phyloP scores from a whole-genome alignment of 202 grass and related monocot genomes.

The Zizania palustris region DNA sequence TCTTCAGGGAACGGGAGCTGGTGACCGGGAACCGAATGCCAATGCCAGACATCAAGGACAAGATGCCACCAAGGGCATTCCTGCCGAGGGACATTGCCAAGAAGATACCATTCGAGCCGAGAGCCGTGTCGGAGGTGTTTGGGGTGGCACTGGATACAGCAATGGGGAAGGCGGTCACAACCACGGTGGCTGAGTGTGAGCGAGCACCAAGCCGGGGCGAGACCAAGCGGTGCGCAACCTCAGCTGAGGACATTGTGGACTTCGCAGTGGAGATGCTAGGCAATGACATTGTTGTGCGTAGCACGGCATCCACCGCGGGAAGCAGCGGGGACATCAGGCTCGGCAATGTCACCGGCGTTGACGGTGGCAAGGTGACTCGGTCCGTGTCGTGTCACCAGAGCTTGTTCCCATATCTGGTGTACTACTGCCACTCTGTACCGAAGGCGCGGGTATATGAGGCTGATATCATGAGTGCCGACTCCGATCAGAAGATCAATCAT shows the following conservation, averaged over 20 bases:
- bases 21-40: slow-evolving; percentile 64
- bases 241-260: slow-evolving; percentile 87
- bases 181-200: slow-evolving; percentile 65
- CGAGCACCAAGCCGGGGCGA: slow-evolving; percentile 67
- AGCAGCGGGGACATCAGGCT: slow-evolving; percentile 52
- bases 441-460: slow-evolving; percentile 78
- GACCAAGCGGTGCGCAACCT: slow-evolving; percentile 74
- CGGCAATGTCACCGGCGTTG: slow-evolving; percentile 51
- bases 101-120: slow-evolving; percentile 60
- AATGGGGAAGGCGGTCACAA: slow-evolving; percentile 70
- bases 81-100: slow-evolving; percentile 55
- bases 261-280: slow-evolving; percentile 79
- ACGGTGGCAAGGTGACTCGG: slow-evolving; percentile 61
- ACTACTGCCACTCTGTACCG: slow-evolving; percentile 92
- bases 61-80: slow-evolving; percentile 71
- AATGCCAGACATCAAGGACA: slow-evolving; percentile 84
- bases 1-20: slow-evolving; percentile 73
- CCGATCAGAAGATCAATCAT: slow-evolving; percentile 54
- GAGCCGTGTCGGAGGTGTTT: slow-evolving; percentile 53
- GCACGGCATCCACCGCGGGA: slow-evolving; percentile 63
- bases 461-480: slow-evolving; percentile 52
- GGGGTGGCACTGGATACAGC: slow-evolving; percentile 52
- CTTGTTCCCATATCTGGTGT: slow-evolving; percentile 87
- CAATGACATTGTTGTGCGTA: slow-evolving; percentile 62
- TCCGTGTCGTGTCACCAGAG: slow-evolving; percentile 92